Conservation (phyloP, 768 basidiomycete species). For the Coprinopsis strossmayeri region DNA sequence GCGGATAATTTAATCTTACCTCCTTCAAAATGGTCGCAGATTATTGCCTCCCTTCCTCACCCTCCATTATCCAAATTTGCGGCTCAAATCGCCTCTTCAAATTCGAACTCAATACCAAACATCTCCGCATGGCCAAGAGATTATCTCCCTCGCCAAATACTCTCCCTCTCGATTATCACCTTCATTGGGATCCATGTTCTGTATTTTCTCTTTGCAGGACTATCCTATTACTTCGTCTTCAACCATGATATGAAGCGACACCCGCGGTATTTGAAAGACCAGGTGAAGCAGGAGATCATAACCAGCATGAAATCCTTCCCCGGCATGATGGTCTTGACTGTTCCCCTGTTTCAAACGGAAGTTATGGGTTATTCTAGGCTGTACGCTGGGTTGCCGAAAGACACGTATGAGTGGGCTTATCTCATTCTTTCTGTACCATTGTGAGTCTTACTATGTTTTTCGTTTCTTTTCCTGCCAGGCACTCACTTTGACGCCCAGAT, state of each 20-base stretch:
- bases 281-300: conserved; percentile 76
- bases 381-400: conserved; percentile 73
- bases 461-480: background rate
- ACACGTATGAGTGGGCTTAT: conserved; percentile 76
- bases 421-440: conserved; percentile 59
- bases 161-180: conserved; percentile 69
- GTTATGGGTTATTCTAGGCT: conserved; percentile 78
- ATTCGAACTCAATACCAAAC: conserved; percentile 24
- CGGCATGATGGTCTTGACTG: conserved; percentile 70
- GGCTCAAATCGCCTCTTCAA: conserved; percentile 20
- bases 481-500: conserved; percentile 17
- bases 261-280: conserved; percentile 88
- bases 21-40: conserved; percentile 43
- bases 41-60: conserved; percentile 52
- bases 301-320: conserved; percentile 75
- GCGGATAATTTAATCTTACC: conserved; percentile 25
- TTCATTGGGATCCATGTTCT: conserved; percentile 75
- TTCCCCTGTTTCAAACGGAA: conserved; percentile 93
- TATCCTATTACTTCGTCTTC: conserved; percentile 84
- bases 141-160: conserved; percentile 68
- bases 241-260: conserved; percentile 95
- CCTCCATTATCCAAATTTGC: conserved; percentile 38
- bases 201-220: conserved; percentile 83
- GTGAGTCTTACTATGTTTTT: conserved; percentile 36
- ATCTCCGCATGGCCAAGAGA: conserved; percentile 83